A percentile compares a stretch with the other conserved stretches of the same genome.
These are phyloP conservation scores for Mallotus repandus DNA, from an alignment of 441 rosid genomes.

Conservation along the genomic window DNA sequence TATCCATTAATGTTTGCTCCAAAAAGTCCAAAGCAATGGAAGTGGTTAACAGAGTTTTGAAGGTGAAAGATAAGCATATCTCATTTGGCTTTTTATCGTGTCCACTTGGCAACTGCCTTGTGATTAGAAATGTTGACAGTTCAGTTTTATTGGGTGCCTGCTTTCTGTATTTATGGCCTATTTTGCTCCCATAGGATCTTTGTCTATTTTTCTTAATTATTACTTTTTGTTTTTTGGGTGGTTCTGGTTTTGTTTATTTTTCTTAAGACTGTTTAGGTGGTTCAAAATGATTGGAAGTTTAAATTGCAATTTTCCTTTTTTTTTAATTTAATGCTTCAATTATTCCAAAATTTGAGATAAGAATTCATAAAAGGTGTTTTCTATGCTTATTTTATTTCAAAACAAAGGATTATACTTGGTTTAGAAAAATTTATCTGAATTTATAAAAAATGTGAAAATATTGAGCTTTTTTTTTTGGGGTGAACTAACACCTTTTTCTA, in stretches of 20 bases:
- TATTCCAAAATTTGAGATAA: too few species aligned
- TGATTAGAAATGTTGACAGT: constrained; percentile 6
- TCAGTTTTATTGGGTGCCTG: not conserved
- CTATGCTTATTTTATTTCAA: too few species aligned
- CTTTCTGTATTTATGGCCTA: not conserved
- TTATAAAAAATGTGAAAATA: too few species aligned
- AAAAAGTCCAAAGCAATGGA: not conserved
- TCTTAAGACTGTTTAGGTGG: not conserved
- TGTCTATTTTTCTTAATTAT: not conserved
- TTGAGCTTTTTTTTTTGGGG: too few species aligned
- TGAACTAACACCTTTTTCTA: too few species aligned
- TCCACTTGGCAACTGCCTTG: constrained; percentile 21
- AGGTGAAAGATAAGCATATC: constrained; percentile 4
- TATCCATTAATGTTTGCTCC: not conserved
- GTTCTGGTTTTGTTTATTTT: not conserved
- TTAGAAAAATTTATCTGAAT: too few species aligned
- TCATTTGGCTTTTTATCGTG: constrained; percentile 2
- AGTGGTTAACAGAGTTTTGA: not conserved
- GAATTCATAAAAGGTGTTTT: too few species aligned
- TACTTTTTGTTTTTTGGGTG: not conserved
- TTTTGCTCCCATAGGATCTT: not conserved
- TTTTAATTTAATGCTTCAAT: too few species aligned
- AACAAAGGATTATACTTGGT: too few species aligned
- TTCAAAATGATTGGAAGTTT: not conserved
- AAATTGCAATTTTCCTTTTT: too few species aligned